These are phyloP conservation scores for Elsinoe fawcettii DNA, from an alignment of 2,329 filamentous ascomycete genomes.

Conservation along the genomic window DNA sequence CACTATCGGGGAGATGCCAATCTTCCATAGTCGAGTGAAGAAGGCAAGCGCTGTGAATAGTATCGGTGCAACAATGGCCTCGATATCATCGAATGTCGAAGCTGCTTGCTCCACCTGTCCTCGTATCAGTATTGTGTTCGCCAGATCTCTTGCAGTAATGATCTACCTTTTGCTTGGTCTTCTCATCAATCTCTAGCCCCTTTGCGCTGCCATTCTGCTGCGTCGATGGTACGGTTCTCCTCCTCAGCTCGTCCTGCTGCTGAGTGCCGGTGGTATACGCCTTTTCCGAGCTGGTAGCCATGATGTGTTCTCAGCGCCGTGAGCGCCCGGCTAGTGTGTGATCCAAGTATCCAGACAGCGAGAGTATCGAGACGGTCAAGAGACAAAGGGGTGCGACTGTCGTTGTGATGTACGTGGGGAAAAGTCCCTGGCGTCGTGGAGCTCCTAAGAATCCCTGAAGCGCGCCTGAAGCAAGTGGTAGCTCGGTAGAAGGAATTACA, in stretches of 20 bases:
- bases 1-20: slow-evolving; percentile 61
- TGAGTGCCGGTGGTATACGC: slow-evolving; percentile 33
- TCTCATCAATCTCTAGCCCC: slow-evolving; percentile 32
- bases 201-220: slow-evolving; percentile 29
- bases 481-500: background rate
- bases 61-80: slow-evolving; percentile 56
- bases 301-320: slow-evolving; percentile 18
- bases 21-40: slow-evolving; percentile 61
- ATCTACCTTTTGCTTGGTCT: slow-evolving; percentile 42
- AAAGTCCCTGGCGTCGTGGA: slow-evolving; percentile 14
- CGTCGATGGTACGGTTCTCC: slow-evolving; percentile 35
- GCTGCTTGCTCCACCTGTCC: slow-evolving; percentile 47
- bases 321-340: background rate
- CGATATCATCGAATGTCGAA: slow-evolving; percentile 54
- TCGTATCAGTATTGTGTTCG: background rate
- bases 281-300: slow-evolving; percentile 19
- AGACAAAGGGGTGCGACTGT: background rate
- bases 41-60: slow-evolving; percentile 56
- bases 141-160: background rate
- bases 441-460: slow-evolving; percentile 1
- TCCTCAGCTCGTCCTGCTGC: slow-evolving; percentile 38
- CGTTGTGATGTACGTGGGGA: slow-evolving; percentile 7
- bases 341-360: background rate
- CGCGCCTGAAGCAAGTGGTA: background rate
- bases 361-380: background rate